Base-by-base conservation (phyloP, 2,329 filamentous ascomycete genomes). In the Cytospora piceae region DNA sequence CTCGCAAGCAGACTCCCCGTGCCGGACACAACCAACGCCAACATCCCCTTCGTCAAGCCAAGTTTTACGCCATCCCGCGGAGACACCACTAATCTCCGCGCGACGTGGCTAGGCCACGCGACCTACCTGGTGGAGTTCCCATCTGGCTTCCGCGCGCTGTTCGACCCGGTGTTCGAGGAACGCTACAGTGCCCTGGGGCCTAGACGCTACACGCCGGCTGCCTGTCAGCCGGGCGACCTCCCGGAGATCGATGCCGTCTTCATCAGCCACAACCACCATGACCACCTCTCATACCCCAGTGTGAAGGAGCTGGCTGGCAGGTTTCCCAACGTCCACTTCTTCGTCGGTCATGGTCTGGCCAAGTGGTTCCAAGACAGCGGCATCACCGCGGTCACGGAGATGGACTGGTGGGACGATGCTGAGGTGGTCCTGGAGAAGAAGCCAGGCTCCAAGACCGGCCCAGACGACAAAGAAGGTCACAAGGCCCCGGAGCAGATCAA, bases 321-420 rank as follows among this genome's bases (percentile, higher is more conserved):
- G 12, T 61, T 61, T n/a, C 59, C 59, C 12, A 1, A 8, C 24
- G 58, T 72, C 58, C 87, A 90, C 58, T 91, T 91, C 75, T 89
- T 91, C 66, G 89, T 86, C 1, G 88, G 88, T 0, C 73, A 91
- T 5, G 87, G 87, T 12, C 87, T 90, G 70, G 87, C 87, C 73
- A 72, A 80, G 39, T 92, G 88, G 88, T 91, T 92, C 71, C 74
- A 78, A 5, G 77, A 81, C 14, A 82, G 79, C 55, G 87, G 86
- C 0, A 85, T 92, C 22, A 58, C 60, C 0, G 27, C 60, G 61
- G 82, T 89, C 24, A 89, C 86, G 0, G 90, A 92, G 73, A 72
- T 92, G 70, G 90, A 93, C 74, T 92, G 90, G 90, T 93, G 90
- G 90, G 86, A 91, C 1, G 53, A 63, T 4, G 61, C 61, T 8